Evolutionary conservation across 768 basidiomycete species (phyloP).

Genomic region (Pisolithus marmoratus): DNA sequence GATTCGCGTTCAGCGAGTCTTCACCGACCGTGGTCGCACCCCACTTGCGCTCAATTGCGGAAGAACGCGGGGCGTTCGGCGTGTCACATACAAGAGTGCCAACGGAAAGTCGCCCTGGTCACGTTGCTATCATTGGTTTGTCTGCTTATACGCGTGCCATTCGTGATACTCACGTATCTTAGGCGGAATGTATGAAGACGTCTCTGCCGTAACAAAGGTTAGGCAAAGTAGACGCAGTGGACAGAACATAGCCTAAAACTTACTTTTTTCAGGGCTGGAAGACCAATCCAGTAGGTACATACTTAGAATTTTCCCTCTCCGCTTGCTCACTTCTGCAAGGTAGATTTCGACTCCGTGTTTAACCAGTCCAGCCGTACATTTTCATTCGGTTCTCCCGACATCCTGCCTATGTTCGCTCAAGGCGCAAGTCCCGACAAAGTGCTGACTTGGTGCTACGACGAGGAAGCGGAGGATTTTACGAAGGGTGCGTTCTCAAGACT

Average conservation of each 20-base stretch:
- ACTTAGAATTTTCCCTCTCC: background rate
- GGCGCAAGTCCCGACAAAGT: conserved; percentile 69
- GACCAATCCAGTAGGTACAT: conserved; percentile 58
- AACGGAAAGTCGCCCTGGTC: conserved; percentile 84
- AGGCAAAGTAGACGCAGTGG: conserved; percentile 5
- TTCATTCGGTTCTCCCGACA: conserved; percentile 86
- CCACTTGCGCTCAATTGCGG: conserved; percentile 60
- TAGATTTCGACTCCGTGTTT: conserved; percentile 86
- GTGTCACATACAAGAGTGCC: conserved; percentile 84
- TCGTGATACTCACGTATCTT: conserved; percentile 4
- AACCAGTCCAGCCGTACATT: conserved; percentile 75
- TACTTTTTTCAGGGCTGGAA: conserved; percentile 66
- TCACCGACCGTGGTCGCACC: conserved; percentile 65
- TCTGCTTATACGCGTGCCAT: background rate
- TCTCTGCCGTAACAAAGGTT: conserved; percentile 82
- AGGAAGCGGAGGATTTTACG: conserved; percentile 80
- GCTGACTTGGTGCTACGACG: conserved; percentile 69
- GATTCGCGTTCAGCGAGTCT: conserved; percentile 46
- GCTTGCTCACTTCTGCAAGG: conserved; percentile 19
- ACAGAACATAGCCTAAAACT: conserved; percentile 1
- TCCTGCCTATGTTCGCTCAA: conserved; percentile 80
- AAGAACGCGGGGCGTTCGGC: conserved; percentile 70
- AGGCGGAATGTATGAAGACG: conserved; percentile 90
- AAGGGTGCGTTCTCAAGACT: conserved; percentile 45
- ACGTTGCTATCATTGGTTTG: conserved; percentile 80